Evolutionary conservation across 805 yeast genomes (phyloP).

Genomic region (Cyberlindnera nakhonratchasimensis): DNA sequence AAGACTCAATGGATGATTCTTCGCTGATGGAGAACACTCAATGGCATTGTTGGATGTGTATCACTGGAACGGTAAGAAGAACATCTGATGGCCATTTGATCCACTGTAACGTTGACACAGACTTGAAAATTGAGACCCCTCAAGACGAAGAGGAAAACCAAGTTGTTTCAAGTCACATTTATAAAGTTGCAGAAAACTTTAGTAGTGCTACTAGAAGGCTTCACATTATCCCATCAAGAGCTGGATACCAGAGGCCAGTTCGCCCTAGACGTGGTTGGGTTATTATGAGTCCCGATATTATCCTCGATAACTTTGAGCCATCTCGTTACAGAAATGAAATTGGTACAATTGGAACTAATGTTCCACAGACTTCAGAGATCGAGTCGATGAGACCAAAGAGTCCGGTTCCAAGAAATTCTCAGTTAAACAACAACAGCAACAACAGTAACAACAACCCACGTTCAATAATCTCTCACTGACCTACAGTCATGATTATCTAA

Average conservation of each 20-base stretch:
- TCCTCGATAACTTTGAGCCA: slow-evolving; percentile 66
- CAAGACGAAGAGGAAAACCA: slow-evolving; percentile 33
- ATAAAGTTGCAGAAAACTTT: slow-evolving; percentile 84
- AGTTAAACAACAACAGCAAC: slow-evolving; percentile 3
- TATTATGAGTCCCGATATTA: slow-evolving; percentile 77
- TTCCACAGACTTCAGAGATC: slow-evolving; percentile 70
- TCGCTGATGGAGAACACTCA: slow-evolving; percentile 64
- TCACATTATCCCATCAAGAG: slow-evolving; percentile 75
- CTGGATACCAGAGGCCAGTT: slow-evolving; percentile 63
- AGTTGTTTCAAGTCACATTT: slow-evolving; percentile 71
- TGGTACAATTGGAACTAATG: slow-evolving; percentile 43
- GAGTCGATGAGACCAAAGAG: slow-evolving; percentile 82
- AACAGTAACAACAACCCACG: neutral
- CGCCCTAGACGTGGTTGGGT: slow-evolving; percentile 87
- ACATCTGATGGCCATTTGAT: slow-evolving; percentile 79
- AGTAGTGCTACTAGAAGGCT: slow-evolving; percentile 76
- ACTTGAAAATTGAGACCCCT: slow-evolving; percentile 64
- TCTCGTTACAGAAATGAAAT: slow-evolving; percentile 43
- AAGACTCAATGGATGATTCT: slow-evolving; percentile 41
- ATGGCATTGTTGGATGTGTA: slow-evolving; percentile 99
- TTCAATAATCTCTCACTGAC: neutral
- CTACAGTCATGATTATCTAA: neutral
- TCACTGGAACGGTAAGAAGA: slow-evolving; percentile 89
- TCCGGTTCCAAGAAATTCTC: slow-evolving; percentile 40
- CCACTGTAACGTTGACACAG: slow-evolving; percentile 91